Base-by-base conservation (phyloP, 768 basidiomycete species). In the Podaxis sp. region DNA sequence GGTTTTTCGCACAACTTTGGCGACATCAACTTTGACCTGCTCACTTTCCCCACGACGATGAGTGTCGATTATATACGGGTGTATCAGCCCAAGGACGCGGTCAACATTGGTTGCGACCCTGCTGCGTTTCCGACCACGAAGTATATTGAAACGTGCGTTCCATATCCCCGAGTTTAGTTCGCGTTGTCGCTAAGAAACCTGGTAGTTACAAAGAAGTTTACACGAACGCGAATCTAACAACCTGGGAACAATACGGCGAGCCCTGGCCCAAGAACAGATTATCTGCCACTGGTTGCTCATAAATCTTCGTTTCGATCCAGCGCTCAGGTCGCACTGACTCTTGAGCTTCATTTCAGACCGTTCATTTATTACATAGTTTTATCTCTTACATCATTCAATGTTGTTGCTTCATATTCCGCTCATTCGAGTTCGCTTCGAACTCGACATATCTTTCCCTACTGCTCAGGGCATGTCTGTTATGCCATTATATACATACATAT, bases 61-160 rank as follows among this genome's bases (percentile, higher is more conserved):
- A 73, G 74, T 58, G 73, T 95, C 51, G 93, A 95, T 71, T 95
- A 86, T 60, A 84, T 95, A 53, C 83, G 93, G 7, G 87, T 96
- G 1, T 88, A 87, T 68, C 87, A 87, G 65, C 76, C 75, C 11
- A 75, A 77, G 56, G 75, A 79, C 59, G 61, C 71, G 48, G 72
- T 77, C 40, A 86, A 85, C 64, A 75, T 85, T 59, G 86, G 87
- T 1, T 89, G 87, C 66, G 88, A 92, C 69, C 91, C 93, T 4
- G 65, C 69, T 2, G 80, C 82, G 17, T 85, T 80, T 70, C 93
- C 94, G 0, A 96, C 94, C 0, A 71, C 77, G 12, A 73, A 79
- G 1, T 95, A 95, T 70, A 96, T 95, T 67, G 70, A 86, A 26
- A 75, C 81, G 85, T 89, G 72, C 15, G 73, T 70, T 2, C 12